Evolutionary conservation across 2,329 filamentous ascomycete species (phyloP), one percentile per base, ranked within the genome.

Genomic region (Claviceps maximensis): DNA sequence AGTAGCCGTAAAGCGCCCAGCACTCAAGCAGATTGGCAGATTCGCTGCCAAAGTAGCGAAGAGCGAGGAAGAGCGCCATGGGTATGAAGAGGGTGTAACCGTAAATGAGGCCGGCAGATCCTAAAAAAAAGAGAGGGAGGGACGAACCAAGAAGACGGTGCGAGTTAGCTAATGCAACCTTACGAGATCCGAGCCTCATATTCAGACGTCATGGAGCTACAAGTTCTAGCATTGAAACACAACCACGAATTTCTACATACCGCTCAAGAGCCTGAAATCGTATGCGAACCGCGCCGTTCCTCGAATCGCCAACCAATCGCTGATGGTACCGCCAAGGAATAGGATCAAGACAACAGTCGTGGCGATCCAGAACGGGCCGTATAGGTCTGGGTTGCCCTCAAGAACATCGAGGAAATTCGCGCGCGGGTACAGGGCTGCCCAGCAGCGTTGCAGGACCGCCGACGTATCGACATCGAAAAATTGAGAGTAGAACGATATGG

Each of bases 401-500:
- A 98, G 79, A 38, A 97, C 89, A 65, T 98, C 93, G 58, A 98
- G 83, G 71, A 98, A 98, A 74, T 95, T 96, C 54, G 85, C 85
- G 57, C 89, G 84, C 47, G 93, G 93, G 69, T 86, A 95, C 41
- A 97, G 74, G n/a, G 91, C 84, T 1, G 89, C 86, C 69, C 83
- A 84, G 71, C 93, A 97, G 59, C 93, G 86, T 63, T 84, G 78
- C 53, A 96, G 73, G 21, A 98, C 90, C 51, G 93, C 87, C 55
- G 80, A 84, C 1, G 93, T 97, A 71, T 98, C 93, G 58, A 98
- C 91, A 66, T 98, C 93, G 73, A 98, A 98, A 80, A 93, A 97
- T 72, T 95, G 93, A 53, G 89, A 83, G 74, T 98, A 98, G 76
- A 95, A 98, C 54, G 83, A 82, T 57, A 97, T 76, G 47, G 83